Evolutionary conservation across 2,329 filamentous ascomycete species (phyloP).

Genomic region (Hysterium pulicare): DNA sequence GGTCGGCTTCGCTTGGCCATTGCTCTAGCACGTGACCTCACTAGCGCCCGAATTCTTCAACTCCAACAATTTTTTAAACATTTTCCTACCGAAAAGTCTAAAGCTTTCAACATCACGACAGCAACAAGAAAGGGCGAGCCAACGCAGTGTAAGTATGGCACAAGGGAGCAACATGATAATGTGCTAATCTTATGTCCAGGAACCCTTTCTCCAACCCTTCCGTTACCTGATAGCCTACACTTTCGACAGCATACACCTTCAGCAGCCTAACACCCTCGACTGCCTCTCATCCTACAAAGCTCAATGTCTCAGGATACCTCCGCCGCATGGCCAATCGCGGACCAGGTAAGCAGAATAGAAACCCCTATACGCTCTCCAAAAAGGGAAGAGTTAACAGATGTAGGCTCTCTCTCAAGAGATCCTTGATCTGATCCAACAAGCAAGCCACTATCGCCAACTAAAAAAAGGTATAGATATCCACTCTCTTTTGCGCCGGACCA

Average conservation of each 20-base stretch:
- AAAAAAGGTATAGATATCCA: constrained; percentile 94
- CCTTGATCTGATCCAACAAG: constrained; percentile 22
- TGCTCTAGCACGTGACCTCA: constrained; percentile 2
- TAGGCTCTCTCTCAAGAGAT: constrained; percentile 44
- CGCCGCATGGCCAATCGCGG: constrained; percentile 36
- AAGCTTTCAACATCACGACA: constrained; percentile 11
- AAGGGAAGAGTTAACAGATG: too few relatives aligned
- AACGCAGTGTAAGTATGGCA: constrained; percentile 30
- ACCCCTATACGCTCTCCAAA: too few relatives aligned
- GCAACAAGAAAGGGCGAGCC: constrained; percentile 26
- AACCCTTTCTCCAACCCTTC: constrained; percentile 16
- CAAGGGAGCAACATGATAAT: too few relatives aligned
- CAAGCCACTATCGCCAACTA: constrained; percentile 37
- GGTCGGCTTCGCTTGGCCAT: constrained; percentile 3
- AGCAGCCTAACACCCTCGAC: background rate
- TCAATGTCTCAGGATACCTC: constrained; percentile 29
- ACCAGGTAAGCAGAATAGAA: too few relatives aligned
- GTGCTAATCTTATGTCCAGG: constrained; percentile 10
- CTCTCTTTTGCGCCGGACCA: background rate
- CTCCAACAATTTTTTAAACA: background rate
- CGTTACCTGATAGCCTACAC: constrained; percentile 5
- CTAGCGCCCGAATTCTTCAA: constrained; percentile 1
- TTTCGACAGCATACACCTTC: too few relatives aligned
- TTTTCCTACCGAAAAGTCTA: background rate
- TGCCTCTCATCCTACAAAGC: background rate